A percentile compares a stretch with the other conserved stretches of the same genome.
These are phyloP conservation scores for Brettanomyces sp. DNA, from an alignment of 805 yeast genomes.

Conservation along the genomic window DNA sequence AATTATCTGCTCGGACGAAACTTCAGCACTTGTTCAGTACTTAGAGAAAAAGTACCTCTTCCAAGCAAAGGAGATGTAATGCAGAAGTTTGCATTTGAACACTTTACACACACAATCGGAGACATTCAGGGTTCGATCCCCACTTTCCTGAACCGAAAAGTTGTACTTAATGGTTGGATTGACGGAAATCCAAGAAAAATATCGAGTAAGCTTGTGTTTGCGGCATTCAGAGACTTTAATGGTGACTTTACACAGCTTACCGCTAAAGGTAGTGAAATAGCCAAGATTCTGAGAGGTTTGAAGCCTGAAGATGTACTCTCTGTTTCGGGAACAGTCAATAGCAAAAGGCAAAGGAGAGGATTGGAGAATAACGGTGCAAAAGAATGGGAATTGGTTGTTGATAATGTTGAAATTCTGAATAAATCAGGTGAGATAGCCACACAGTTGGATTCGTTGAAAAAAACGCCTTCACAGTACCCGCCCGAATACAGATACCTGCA, in stretches of 20 bases:
- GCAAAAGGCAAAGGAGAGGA: slow-evolving; percentile 23
- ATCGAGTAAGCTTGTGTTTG: slow-evolving; percentile 60
- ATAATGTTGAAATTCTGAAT: slow-evolving; percentile 48
- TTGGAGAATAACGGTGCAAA: slow-evolving; percentile 11
- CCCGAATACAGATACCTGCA: slow-evolving; percentile 77
- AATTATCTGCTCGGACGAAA: no score
- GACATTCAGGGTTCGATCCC: slow-evolving; percentile 8
- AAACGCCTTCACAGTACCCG: slow-evolving; percentile 52
- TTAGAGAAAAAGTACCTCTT: slow-evolving; percentile 1
- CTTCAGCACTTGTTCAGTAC: no score
- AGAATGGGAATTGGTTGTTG: slow-evolving; percentile 51
- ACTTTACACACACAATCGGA: slow-evolving; percentile 19
- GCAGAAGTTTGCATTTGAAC: slow-evolving; percentile 20
- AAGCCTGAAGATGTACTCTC: slow-evolving; percentile 70
- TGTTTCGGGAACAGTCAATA: slow-evolving; percentile 47
- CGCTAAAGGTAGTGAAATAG: slow-evolving; percentile 28
- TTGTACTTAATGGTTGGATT: slow-evolving; percentile 76
- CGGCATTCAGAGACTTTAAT: slow-evolving; percentile 59
- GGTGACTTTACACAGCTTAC: slow-evolving; percentile 62
- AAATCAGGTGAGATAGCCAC: slow-evolving; percentile 51
- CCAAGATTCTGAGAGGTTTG: slow-evolving; percentile 32
- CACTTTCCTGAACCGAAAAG: slow-evolving; percentile 14
- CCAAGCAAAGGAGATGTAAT: slow-evolving; percentile 15
- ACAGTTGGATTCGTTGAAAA: slow-evolving; percentile 53
- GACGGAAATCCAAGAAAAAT: slow-evolving; percentile 63